Evolutionary conservation across 225 moss, liverwort and hornwort genomes (phyloP).

Genomic region (Rhytidiadelphus loreus): DNA sequence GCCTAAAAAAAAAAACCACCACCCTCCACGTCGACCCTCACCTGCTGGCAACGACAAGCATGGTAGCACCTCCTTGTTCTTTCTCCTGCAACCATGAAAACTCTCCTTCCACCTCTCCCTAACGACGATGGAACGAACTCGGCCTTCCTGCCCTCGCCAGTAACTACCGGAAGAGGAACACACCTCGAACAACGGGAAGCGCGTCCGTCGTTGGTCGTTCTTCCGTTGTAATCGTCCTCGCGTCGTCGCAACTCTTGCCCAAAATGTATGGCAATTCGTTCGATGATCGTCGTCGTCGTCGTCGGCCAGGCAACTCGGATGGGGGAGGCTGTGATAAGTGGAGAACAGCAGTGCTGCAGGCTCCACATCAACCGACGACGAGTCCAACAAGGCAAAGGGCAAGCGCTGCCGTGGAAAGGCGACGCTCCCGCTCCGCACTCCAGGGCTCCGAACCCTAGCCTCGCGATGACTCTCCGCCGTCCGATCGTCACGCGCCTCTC

Average conservation of each 20-base stretch:
- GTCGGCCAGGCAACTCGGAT: neutral
- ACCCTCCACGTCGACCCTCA: slow-evolving; percentile 22
- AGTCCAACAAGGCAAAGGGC: slow-evolving; percentile 6
- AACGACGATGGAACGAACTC: neutral
- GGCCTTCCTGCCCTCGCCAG: neutral
- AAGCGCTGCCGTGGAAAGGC: slow-evolving; percentile 13
- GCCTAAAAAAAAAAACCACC: neutral
- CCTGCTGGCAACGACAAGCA: slow-evolving; percentile 1
- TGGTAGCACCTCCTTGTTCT: neutral
- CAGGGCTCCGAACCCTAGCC: slow-evolving; percentile 4
- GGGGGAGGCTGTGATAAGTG: neutral
- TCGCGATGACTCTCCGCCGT: neutral
- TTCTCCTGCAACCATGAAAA: neutral
- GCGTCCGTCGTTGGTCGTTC: neutral
- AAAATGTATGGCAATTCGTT: neutral
- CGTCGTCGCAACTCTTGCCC: neutral
- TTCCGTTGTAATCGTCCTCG: neutral
- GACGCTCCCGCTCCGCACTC: neutral
- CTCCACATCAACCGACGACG: slow-evolving; percentile 16
- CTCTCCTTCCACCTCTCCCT: neutral
- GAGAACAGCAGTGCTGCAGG: neutral
- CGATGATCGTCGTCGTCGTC: neutral
- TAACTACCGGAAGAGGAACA: neutral
- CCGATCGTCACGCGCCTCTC: neutral
- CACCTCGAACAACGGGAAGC: neutral